These are phyloP conservation scores for Zymoseptoria passerinii DNA, from an alignment of 2,329 filamentous ascomycete genomes.

Conservation along the genomic window DNA sequence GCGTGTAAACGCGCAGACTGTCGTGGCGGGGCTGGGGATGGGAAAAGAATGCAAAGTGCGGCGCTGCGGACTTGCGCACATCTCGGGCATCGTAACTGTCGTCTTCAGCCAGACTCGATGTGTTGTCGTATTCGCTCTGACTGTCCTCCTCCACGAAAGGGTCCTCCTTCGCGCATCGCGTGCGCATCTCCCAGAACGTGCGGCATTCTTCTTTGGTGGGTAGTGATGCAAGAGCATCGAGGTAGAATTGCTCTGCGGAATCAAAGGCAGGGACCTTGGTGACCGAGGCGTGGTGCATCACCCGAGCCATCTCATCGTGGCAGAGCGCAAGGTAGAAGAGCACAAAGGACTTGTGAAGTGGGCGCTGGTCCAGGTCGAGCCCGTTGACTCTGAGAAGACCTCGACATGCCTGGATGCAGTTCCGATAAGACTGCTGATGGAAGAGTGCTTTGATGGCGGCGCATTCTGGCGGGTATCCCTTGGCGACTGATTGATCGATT, in stretches of 20 bases:
- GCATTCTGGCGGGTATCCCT: not conserved
- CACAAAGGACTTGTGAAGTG: constrained; percentile 30
- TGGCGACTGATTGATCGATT: not conserved
- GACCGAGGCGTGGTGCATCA: constrained; percentile 39
- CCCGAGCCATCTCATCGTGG: constrained; percentile 40
- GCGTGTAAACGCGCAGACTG: constrained; percentile 5
- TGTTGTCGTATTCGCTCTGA: not conserved
- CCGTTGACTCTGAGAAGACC: constrained; percentile 14
- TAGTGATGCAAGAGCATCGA: constrained; percentile 20
- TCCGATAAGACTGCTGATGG: constrained; percentile 22
- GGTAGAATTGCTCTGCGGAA: constrained; percentile 35
- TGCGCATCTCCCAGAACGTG: not conserved
- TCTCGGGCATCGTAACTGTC: not conserved
- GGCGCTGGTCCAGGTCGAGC: constrained; percentile 3
- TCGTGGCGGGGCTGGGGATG: constrained; percentile 1
- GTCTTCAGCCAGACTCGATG: not conserved
- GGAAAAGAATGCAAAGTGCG: not conserved
- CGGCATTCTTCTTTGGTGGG: constrained; percentile 7
- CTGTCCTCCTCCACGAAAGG: constrained; percentile 3
- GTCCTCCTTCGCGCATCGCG: not conserved
- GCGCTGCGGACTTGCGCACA: not conserved
- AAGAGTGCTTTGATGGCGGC: constrained; percentile 25
- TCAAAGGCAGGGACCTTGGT: constrained; percentile 37
- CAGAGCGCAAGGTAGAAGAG: constrained; percentile 41
- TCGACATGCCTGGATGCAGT: constrained; percentile 27